A percentile compares a stretch with the other conserved stretches of the same genome.
These are phyloP conservation scores for Psilocybe sp. DNA, from an alignment of 768 basidiomycete genomes.

Conservation along the genomic window DNA sequence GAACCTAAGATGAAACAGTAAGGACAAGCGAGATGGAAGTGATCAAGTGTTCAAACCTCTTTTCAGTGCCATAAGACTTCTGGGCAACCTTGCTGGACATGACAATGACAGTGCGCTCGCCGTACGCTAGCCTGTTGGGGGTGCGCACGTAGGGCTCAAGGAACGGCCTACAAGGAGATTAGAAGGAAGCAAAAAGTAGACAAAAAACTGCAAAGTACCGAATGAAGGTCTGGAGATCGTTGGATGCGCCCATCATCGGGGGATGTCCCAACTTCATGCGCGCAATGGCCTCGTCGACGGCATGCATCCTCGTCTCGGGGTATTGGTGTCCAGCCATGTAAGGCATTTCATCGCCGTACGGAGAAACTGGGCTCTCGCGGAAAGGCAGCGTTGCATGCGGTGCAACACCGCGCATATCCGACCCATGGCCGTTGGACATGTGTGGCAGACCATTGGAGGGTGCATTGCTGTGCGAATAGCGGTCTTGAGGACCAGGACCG, in stretches of 20 bases:
- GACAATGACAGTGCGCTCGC: constrained; percentile 91
- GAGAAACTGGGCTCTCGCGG: constrained; percentile 47
- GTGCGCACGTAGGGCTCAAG: constrained; percentile 84
- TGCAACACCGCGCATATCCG: constrained; percentile 64
- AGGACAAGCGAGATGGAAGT: constrained; percentile 1
- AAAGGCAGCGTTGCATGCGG: constrained; percentile 70
- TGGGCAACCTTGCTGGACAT: constrained; percentile 99
- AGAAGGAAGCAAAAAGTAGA: constrained; percentile 13
- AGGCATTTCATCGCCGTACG: constrained; percentile 54
- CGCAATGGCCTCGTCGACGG: constrained; percentile 59
- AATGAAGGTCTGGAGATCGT: constrained; percentile 79
- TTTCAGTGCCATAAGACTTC: constrained; percentile 96
- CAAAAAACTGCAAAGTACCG: constrained; percentile 39
- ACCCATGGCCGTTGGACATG: constrained; percentile 42
- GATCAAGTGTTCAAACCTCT: constrained; percentile 52
- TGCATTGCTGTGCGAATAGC: constrained; percentile 44
- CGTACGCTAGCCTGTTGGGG: constrained; percentile 82
- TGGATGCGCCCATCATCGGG: constrained; percentile 57
- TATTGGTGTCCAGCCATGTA: constrained; percentile 48
- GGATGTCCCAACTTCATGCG: constrained; percentile 62
- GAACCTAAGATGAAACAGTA: constrained; percentile 50
- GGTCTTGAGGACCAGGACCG: constrained; percentile 53
- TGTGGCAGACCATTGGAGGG: constrained; percentile 35
- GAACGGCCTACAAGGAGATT: constrained; percentile 53
- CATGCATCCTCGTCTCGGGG: constrained; percentile 62